Conservation (phyloP, 371 early-diverging fungal genomes). For the Funneliformis caledonium region DNA sequence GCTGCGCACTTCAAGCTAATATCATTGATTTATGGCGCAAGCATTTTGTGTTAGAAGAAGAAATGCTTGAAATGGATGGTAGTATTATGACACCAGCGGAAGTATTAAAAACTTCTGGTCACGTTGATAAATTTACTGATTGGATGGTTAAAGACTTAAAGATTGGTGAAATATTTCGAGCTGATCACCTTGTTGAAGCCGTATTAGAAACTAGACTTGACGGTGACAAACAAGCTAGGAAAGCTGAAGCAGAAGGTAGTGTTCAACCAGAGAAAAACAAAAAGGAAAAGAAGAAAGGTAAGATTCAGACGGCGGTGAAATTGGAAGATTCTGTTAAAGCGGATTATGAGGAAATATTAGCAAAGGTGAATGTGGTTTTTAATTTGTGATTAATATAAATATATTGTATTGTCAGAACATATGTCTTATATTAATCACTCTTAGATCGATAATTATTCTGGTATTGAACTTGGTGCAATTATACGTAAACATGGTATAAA, state of each 20-base stretch:
- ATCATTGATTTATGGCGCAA: slow-evolving; percentile 92
- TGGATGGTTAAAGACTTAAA: slow-evolving; percentile 96
- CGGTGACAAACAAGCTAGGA: slow-evolving; percentile 76
- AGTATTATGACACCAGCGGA: slow-evolving; percentile 97
- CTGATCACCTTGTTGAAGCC: slow-evolving; percentile 98
- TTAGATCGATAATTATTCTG: slow-evolving; percentile 92
- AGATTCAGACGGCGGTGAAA: slow-evolving; percentile 56
- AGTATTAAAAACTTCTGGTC: slow-evolving; percentile 99
- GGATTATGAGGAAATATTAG: slow-evolving; percentile 85
- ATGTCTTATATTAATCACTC: not conserved
- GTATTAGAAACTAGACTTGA: slow-evolving; percentile 90
- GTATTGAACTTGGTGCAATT: slow-evolving; percentile 85
- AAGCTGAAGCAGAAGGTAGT: slow-evolving; percentile 53
- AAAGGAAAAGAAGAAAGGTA: slow-evolving; percentile 70
- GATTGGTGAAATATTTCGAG: slow-evolving; percentile 96
- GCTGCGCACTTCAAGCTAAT: slow-evolving; percentile 95
- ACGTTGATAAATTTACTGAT: slow-evolving; percentile 99
- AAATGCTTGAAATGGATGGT: slow-evolving; percentile 99
- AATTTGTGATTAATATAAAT: not conserved
- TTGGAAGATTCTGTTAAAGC: slow-evolving; percentile 68
- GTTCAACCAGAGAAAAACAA: slow-evolving; percentile 63
- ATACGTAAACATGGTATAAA: slow-evolving; percentile 90
- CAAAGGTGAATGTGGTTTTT: slow-evolving; percentile 63
- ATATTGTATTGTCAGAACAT: not conserved
- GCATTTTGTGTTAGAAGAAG: slow-evolving; percentile 98